A percentile compares a stretch with the other conserved stretches of the same genome.
These are phyloP conservation scores for Pseudogymnoascus sp. DNA, from an alignment of 2,329 filamentous ascomycete genomes.

Conservation along the genomic window DNA sequence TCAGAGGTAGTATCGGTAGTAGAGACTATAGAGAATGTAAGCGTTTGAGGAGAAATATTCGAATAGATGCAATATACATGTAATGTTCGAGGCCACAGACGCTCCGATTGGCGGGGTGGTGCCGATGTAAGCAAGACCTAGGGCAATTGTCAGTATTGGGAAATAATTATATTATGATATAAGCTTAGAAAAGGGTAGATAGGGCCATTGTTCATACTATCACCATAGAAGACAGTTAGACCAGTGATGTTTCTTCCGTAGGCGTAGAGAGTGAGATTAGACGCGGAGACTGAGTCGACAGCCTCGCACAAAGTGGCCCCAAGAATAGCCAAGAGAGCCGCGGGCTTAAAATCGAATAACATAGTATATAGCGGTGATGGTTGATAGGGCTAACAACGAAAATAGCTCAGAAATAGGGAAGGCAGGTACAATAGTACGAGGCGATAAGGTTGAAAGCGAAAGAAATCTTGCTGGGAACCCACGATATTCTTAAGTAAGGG, in stretches of 20 bases:
- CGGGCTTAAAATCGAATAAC: slow-evolving; percentile 12
- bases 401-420: neutral
- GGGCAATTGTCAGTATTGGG: neutral
- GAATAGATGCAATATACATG: slow-evolving; percentile 20
- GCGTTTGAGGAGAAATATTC: slow-evolving; percentile 21
- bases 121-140: slow-evolving; percentile 31
- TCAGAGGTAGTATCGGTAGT: slow-evolving; percentile 15
- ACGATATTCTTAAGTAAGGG: neutral
- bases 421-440: neutral
- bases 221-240: slow-evolving; percentile 27
- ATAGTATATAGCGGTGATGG: slow-evolving; percentile 9
- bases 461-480: neutral
- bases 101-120: slow-evolving; percentile 15
- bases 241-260: slow-evolving; percentile 27
- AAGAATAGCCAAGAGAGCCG: slow-evolving; percentile 12
- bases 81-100: slow-evolving; percentile 25
- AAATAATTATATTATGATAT: neutral
- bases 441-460: neutral
- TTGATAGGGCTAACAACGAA: neutral
- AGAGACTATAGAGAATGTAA: slow-evolving; percentile 11
- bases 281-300: neutral
- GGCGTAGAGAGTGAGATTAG: slow-evolving; percentile 25
- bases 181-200: neutral
- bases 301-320: slow-evolving; percentile 9
- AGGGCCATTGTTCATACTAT: slow-evolving; percentile 23